Conservation (phyloP, 306 rosid species). For the Castanospermum australe region DNA sequence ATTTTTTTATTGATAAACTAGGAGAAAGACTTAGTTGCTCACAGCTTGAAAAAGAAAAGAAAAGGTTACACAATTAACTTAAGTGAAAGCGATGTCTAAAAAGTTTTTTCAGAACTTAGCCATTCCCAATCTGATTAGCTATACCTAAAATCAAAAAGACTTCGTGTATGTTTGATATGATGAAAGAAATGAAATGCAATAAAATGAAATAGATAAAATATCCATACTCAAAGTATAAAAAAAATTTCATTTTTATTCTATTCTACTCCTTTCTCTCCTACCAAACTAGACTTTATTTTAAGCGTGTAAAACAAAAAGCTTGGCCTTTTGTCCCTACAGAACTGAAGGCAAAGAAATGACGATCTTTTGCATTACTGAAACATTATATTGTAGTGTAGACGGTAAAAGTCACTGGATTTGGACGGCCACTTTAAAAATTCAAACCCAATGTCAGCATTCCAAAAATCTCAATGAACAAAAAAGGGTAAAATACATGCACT, state of each 20-base stretch:
- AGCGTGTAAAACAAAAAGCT: slow-evolving; percentile 18
- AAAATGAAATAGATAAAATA: no score
- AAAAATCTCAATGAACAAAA: not conserved
- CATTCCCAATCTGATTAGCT: not conserved
- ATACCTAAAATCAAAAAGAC: not conserved
- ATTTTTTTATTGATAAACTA: not conserved
- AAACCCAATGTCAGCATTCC: not conserved
- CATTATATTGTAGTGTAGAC: not conserved
- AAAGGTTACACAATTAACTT: not conserved
- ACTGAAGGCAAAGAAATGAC: not conserved
- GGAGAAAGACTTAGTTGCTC: slow-evolving; percentile 17
- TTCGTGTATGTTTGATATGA: no score
- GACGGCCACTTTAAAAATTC: not conserved
- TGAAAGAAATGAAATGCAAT: no score
- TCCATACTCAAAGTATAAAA: no score
- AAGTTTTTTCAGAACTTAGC: slow-evolving; percentile 14
- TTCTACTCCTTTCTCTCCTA: no score
- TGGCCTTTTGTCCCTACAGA: slow-evolving; percentile 13
- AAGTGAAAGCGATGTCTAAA: slow-evolving; percentile 9
- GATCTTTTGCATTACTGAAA: not conserved
- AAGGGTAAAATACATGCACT: not conserved
- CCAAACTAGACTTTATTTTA: no score
- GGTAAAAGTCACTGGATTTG: not conserved
- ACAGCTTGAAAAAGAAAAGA: slow-evolving; percentile 13
- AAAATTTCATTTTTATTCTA: no score